These are phyloP conservation scores for Capsicum baccatum DNA, from an alignment of 257 asterid species.

Conservation along the genomic window DNA sequence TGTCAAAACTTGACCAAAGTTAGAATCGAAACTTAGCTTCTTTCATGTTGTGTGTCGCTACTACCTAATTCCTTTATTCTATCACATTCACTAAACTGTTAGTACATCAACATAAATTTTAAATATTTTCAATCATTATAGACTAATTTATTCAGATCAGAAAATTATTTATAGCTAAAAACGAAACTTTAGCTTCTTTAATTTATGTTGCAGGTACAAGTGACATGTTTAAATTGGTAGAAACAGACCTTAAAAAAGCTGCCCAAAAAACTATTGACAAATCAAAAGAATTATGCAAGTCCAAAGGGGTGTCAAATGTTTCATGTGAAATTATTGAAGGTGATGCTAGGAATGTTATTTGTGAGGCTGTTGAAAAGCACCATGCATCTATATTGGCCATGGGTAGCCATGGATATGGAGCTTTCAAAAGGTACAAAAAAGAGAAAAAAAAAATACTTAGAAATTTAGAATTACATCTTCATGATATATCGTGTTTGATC, in stretches of 20 bases:
- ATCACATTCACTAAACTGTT: too few relatives aligned
- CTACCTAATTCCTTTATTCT: too few relatives aligned
- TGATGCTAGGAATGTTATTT: slow-evolving; percentile 66
- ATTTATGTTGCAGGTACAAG: background rate
- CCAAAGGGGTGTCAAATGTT: slow-evolving; percentile 14
- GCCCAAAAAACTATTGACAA: slow-evolving; percentile 12
- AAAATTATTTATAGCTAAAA: too few relatives aligned
- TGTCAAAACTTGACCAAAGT: too few relatives aligned
- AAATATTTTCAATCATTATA: too few relatives aligned
- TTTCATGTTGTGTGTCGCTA: too few relatives aligned
- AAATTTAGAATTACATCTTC: background rate
- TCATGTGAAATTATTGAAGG: slow-evolving; percentile 39
- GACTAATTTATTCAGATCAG: too few relatives aligned
- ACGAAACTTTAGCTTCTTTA: background rate
- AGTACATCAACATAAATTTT: too few relatives aligned
- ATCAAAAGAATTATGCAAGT: slow-evolving; percentile 23
- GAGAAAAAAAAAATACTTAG: background rate
- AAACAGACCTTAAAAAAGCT: background rate
- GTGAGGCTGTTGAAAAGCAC: slow-evolving; percentile 58
- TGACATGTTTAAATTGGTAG: slow-evolving; percentile 13
- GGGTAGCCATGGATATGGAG: slow-evolving; percentile 77
- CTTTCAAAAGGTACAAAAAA: slow-evolving; percentile 62
- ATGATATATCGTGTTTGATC: background rate
- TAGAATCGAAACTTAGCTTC: too few relatives aligned
- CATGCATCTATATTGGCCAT: slow-evolving; percentile 66